Evolutionary conservation across 495 filamentous ascomycete species (phyloP).

Genomic region (Zalerion maritima): DNA sequence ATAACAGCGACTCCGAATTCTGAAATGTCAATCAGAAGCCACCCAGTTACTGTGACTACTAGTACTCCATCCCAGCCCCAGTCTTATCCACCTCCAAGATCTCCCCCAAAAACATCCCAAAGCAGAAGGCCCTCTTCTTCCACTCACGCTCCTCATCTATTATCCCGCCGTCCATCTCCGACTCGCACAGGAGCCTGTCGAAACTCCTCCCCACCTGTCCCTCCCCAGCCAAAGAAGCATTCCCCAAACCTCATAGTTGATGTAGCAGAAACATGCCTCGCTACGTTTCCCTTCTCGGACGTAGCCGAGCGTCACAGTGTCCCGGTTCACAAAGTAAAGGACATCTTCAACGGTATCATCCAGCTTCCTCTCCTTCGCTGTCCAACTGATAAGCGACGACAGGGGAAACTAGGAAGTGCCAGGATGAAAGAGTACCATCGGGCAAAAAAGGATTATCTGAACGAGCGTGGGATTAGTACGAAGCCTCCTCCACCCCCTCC

Average conservation of each 20-base stretch:
- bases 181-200: no score
- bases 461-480: slow-evolving; percentile 1
- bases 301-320: slow-evolving; percentile 27
- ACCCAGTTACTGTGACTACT: no score
- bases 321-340: slow-evolving; percentile 26
- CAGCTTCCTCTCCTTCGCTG: slow-evolving; percentile 29
- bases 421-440: slow-evolving; percentile 19
- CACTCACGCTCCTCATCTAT: no score
- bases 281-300: slow-evolving; percentile 27
- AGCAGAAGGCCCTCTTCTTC: slow-evolving; percentile 6
- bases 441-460: slow-evolving; percentile 14
- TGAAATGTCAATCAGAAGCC: no score
- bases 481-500: background rate
- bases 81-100: background rate
- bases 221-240: slow-evolving; percentile 5
- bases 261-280: slow-evolving; percentile 33
- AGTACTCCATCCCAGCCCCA: no score
- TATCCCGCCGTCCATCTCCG: no score
- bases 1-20: no score
- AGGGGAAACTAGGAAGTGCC: slow-evolving; percentile 15
- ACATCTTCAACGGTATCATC: slow-evolving; percentile 29
- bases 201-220: background rate
- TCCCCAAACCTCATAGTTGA: slow-evolving; percentile 28
- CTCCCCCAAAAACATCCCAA: slow-evolving; percentile 10
- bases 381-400: slow-evolving; percentile 25